phyloP scores from a whole-genome alignment of 2,329 filamentous ascomycete species.

The Stachybotrys chlorohalonatus region DNA sequence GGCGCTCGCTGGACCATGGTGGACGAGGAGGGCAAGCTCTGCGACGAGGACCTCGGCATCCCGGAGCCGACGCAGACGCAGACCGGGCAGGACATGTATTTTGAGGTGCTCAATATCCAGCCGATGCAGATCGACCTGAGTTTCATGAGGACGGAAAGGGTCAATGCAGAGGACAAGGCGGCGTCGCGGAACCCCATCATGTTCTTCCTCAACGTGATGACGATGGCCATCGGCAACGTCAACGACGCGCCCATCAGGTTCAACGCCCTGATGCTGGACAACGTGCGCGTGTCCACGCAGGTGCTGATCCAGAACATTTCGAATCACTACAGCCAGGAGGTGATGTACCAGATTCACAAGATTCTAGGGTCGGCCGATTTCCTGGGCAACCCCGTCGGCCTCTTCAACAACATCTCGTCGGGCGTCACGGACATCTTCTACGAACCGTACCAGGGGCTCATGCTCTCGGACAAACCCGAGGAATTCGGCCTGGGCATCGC shows the following conservation, averaged over 20 bases:
- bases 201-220: conserved; percentile 98
- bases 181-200: conserved; percentile 89
- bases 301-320: conserved; percentile 79
- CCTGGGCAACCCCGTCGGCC: conserved; percentile 89
- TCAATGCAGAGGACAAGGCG: conserved; percentile 93
- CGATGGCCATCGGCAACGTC: conserved; percentile 98
- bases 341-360: conserved; percentile 91
- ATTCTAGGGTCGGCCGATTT: conserved; percentile 96
- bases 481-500: conserved; percentile 93
- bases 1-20: conserved; percentile 66
- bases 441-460: conserved; percentile 95
- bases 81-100: conserved; percentile 90
- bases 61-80: conserved; percentile 83
- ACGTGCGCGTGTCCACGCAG: conserved; percentile 80
- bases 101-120: conserved; percentile 92
- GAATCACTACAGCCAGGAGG: conserved; percentile 95
- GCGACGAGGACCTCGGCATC: conserved; percentile 82
- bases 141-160: conserved; percentile 90
- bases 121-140: conserved; percentile 97
- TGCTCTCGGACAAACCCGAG: conserved; percentile 91
- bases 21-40: conserved; percentile 74
- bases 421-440: conserved; percentile 98
- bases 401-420: conserved; percentile 98
- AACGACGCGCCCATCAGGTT: conserved; percentile 93
- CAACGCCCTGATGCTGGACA: conserved; percentile 90